These are phyloP conservation scores for Calonectria pteridis DNA, from an alignment of 2,329 filamentous ascomycete species.

Conservation along the genomic window DNA sequence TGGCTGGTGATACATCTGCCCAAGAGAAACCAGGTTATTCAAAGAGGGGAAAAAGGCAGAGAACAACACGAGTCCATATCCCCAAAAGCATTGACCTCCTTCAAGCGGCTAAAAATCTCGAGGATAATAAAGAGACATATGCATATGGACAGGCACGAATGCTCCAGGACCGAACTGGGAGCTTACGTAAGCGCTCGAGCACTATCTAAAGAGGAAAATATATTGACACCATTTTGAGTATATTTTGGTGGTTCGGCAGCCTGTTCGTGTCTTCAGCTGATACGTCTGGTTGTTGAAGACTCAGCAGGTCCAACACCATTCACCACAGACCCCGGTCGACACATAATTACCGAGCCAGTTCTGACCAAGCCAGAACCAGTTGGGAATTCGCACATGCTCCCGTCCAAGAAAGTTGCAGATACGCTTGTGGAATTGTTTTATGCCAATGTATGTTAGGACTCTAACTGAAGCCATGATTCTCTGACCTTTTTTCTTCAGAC, in stretches of 20 bases:
- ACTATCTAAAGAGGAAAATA: neutral
- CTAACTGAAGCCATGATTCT: neutral
- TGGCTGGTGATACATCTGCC: neutral
- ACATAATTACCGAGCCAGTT: constrained; percentile 57
- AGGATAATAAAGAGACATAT: constrained; percentile 67
- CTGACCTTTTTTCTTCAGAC: constrained; percentile 58
- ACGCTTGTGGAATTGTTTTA: constrained; percentile 66
- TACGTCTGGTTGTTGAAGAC: constrained; percentile 71
- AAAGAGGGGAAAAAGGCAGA: neutral
- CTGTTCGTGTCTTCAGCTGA: constrained; percentile 70
- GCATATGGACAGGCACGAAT: constrained; percentile 68
- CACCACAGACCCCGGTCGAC: constrained; percentile 67
- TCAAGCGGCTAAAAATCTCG: constrained; percentile 45
- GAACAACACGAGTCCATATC: neutral
- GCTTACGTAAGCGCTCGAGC: constrained; percentile 60
- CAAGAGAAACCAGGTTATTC: neutral
- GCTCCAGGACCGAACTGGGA: constrained; percentile 69
- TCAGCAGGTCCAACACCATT: constrained; percentile 68
- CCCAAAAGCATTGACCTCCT: constrained; percentile 5
- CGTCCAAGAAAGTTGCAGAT: constrained; percentile 65
- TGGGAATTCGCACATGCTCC: constrained; percentile 51
- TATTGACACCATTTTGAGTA: constrained; percentile 52
- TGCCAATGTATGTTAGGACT: constrained; percentile 62
- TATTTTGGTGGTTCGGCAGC: constrained; percentile 75
- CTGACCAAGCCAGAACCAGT: neutral